These are phyloP conservation scores for Cladophialophora psammophila DNA, from an alignment of 2,329 filamentous ascomycete genomes.

Conservation along the genomic window DNA sequence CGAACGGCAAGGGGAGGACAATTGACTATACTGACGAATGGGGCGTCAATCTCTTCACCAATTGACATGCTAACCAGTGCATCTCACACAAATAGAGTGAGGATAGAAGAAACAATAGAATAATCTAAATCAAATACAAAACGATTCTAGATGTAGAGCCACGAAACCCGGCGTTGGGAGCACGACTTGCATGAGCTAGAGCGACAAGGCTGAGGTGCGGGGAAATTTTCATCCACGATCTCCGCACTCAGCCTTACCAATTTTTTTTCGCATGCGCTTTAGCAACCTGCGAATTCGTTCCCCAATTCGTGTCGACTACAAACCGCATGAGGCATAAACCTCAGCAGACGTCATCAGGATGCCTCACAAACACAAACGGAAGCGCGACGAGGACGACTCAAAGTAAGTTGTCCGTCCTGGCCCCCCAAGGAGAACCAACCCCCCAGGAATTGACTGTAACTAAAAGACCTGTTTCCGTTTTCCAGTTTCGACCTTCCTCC, in stretches of 20 bases:
- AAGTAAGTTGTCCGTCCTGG: conserved; percentile 15
- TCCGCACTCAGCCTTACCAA: conserved; percentile 16
- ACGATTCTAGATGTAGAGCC: background rate
- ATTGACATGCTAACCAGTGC: background rate
- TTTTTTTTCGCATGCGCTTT: conserved; percentile 1
- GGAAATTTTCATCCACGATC: conserved; percentile 11
- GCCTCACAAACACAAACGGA: conserved; percentile 86
- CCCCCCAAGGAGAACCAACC: background rate
- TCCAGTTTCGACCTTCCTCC: conserved; percentile 67
- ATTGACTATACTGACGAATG: conserved; percentile 11
- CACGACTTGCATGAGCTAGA: background rate
- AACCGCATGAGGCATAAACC: background rate
- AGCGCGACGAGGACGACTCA: conserved; percentile 59
- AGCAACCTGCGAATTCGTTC: background rate
- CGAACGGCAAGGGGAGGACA: conserved; percentile 25
- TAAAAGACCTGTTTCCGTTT: background rate
- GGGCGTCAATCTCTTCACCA: conserved; percentile 21
- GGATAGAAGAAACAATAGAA: background rate
- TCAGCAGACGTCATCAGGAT: conserved; percentile 54
- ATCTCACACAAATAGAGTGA: background rate
- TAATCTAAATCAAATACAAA: background rate
- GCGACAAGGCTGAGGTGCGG: conserved; percentile 14
- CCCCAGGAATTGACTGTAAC: background rate
- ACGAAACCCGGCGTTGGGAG: background rate
- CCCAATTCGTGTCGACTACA: background rate